These are phyloP conservation scores for Novakomyces olei DNA, from an alignment of 805 yeast species.

Conservation along the genomic window DNA sequence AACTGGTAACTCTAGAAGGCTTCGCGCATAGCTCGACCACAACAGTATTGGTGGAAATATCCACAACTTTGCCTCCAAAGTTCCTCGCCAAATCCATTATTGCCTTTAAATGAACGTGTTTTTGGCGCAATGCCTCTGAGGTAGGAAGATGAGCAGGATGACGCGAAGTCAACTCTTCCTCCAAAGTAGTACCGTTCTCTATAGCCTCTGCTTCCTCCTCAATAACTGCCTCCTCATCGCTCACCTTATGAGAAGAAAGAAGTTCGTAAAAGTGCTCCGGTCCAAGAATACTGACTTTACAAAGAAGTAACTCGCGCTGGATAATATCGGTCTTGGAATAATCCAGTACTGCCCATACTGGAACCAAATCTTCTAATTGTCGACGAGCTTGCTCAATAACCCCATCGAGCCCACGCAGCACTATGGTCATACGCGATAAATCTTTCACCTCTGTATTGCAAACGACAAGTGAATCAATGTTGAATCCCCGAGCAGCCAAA, in stretches of 20 bases:
- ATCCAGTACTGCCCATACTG: constrained; percentile 93
- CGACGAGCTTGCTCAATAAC: constrained; percentile 95
- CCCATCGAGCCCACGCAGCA: constrained; percentile 81
- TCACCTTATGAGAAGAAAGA: constrained; percentile 13
- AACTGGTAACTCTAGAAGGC: constrained; percentile 71
- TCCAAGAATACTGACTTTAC: constrained; percentile 80
- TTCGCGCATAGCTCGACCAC: constrained; percentile 86
- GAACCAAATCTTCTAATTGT: constrained; percentile 92
- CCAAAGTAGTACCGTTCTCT: constrained; percentile 2
- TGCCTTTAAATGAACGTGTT: constrained; percentile 70
- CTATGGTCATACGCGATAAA: constrained; percentile 90
- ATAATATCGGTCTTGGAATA: constrained; percentile 78
- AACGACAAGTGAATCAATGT: constrained; percentile 90
- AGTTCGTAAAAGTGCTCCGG: constrained; percentile 67
- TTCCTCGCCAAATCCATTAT: constrained; percentile 58
- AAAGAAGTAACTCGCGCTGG: constrained; percentile 72
- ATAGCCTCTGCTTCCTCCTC: constrained; percentile 13
- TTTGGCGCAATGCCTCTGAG: constrained; percentile 82
- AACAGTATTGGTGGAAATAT: constrained; percentile 80
- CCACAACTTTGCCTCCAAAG: constrained; percentile 85
- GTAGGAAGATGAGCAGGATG: constrained; percentile 83
- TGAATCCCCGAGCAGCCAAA: constrained; percentile 93
- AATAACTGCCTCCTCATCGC: constrained; percentile 14
- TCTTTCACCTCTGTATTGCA: constrained; percentile 92
- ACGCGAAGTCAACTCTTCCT: too few species aligned